Conservation (phyloP, 2,329 filamentous ascomycete genomes). For the Verticillium zaregamsianum region DNA sequence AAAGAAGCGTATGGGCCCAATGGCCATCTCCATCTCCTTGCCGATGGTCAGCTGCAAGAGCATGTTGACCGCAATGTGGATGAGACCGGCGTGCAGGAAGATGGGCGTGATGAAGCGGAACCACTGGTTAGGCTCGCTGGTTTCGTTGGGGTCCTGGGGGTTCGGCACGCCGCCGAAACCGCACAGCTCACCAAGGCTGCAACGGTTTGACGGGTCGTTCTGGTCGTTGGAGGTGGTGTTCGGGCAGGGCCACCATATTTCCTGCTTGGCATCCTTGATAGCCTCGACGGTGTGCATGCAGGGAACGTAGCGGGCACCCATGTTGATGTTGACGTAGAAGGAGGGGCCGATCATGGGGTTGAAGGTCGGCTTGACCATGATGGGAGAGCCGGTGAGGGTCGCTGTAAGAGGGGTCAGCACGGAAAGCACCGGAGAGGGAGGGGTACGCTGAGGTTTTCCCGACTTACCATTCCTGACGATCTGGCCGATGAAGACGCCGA, state of each 20-base stretch:
- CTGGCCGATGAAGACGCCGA: constrained; percentile 85
- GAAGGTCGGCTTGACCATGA: constrained; percentile 77
- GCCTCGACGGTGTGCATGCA: constrained; percentile 85
- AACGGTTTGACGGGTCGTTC: constrained; percentile 46
- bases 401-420: constrained; percentile 37
- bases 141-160: constrained; percentile 46
- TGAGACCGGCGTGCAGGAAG: constrained; percentile 88
- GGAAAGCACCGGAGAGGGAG: too few relatives aligned
- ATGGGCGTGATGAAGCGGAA: constrained; percentile 94
- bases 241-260: constrained; percentile 72
- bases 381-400: constrained; percentile 71
- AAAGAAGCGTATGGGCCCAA: constrained; percentile 83
- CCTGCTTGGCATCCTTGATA: constrained; percentile 49
- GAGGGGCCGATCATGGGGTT: constrained; percentile 98
- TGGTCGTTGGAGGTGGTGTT: constrained; percentile 62
- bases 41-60: constrained; percentile 86
- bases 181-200: constrained; percentile 75
- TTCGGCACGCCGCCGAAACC: constrained; percentile 76
- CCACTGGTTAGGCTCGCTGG: constrained; percentile 82
- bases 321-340: constrained; percentile 85
- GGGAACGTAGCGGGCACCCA: constrained; percentile 87
- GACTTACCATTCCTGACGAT: constrained; percentile 75
- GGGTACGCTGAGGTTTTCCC: too few relatives aligned
- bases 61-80: constrained; percentile 96
- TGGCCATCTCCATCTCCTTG: constrained; percentile 86